phyloP scores from a whole-genome alignment of 2,329 filamentous ascomycete genomes.

The Diplodia corticola region DNA sequence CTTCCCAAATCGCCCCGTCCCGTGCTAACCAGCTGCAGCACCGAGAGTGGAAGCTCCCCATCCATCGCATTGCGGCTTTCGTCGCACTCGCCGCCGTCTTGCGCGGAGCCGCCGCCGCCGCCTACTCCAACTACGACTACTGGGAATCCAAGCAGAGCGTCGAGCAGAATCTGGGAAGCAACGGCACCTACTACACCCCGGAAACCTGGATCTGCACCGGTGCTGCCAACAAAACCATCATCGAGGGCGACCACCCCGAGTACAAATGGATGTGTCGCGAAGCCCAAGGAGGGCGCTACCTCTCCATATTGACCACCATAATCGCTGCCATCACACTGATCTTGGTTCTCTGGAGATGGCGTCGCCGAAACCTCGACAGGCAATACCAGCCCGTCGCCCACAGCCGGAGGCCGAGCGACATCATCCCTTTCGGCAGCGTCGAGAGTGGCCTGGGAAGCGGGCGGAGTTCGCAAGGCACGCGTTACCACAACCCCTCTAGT shows the following conservation, averaged over 20 bases:
- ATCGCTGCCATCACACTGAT: neutral
- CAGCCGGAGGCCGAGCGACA: neutral
- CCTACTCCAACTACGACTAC: slow-evolving; percentile 1
- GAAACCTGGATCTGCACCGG: slow-evolving; percentile 13
- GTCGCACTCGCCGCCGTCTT: neutral
- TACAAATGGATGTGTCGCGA: slow-evolving; percentile 11
- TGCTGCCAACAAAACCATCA: neutral
- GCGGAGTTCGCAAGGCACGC: neutral
- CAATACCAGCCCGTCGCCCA: neutral
- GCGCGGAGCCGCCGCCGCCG: neutral
- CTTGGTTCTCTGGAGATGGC: slow-evolving; percentile 12
- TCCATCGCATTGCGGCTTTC: slow-evolving; percentile 2
- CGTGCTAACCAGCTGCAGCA: neutral
- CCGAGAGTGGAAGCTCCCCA: neutral
- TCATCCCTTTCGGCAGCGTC: neutral
- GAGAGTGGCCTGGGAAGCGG: neutral
- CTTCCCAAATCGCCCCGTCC: too few species aligned
- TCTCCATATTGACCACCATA: slow-evolving; percentile 1
- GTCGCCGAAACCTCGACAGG: slow-evolving; percentile 5
- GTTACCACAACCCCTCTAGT: neutral
- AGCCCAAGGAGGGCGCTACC: slow-evolving; percentile 3
- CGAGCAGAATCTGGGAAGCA: neutral
- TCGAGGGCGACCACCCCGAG: neutral
- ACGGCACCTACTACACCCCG: slow-evolving; percentile 2
- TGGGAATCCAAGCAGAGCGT: slow-evolving; percentile 9